These are phyloP conservation scores for Collybiopsis confluens DNA, from an alignment of 768 basidiomycete species.

Conservation along the genomic window DNA sequence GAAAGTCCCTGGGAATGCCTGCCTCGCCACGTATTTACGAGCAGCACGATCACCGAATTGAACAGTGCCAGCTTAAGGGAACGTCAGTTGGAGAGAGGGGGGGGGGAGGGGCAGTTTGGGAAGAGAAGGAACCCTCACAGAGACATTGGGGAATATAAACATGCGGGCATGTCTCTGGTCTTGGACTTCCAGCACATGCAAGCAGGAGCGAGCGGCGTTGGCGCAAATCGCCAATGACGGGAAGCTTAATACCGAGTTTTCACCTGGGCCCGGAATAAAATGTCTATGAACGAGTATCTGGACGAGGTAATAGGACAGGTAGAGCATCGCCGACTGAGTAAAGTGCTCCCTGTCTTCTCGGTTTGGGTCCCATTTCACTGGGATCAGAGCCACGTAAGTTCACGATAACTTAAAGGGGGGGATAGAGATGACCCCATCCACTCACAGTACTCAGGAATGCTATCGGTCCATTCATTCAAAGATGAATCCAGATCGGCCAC, in stretches of 20 bases:
- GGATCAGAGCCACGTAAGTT: background rate
- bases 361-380: slow-evolving; percentile 38
- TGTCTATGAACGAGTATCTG: slow-evolving; percentile 10
- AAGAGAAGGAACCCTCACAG: background rate
- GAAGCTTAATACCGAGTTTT: background rate
- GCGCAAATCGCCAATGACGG: slow-evolving; percentile 3
- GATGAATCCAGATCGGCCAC: slow-evolving; percentile 73
- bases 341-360: slow-evolving; percentile 34
- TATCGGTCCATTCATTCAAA: slow-evolving; percentile 72
- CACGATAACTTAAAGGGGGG: slow-evolving; percentile 17
- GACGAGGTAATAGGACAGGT: slow-evolving; percentile 36
- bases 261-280: background rate
- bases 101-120: too few relatives aligned
- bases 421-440: background rate
- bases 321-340: slow-evolving; percentile 45
- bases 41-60: background rate
- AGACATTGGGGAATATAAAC: background rate
- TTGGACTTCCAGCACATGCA: background rate
- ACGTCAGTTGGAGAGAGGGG: too few relatives aligned
- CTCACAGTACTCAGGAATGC: slow-evolving; percentile 53
- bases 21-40: background rate
- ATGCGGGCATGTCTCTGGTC: background rate
- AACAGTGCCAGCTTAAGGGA: slow-evolving; percentile 1
- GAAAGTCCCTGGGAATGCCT: background rate
- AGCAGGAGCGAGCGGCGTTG: slow-evolving; percentile 4